Conservation (phyloP, 768 basidiomycete species). For the Coprinopsis sp. region DNA sequence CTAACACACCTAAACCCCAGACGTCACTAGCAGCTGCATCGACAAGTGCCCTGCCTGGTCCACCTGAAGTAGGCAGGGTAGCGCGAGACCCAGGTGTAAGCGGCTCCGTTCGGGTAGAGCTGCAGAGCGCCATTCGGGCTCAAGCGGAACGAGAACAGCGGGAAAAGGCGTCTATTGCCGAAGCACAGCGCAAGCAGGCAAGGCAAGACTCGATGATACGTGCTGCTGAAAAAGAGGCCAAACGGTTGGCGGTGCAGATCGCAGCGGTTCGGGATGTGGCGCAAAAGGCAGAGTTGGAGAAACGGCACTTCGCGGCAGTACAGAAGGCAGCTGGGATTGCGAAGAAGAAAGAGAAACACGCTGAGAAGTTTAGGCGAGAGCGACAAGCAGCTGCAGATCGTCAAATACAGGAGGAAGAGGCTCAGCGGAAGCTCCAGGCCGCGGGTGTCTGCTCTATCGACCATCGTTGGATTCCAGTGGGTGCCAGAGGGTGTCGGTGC, state of each 20-base stretch:
- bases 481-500: constrained; percentile 8
- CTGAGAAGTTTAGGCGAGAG: neutral
- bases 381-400: constrained; percentile 12
- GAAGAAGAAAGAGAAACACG: constrained; percentile 13
- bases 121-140: constrained; percentile 37
- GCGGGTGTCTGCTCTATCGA: constrained; percentile 45
- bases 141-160: constrained; percentile 25
- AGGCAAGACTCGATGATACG: constrained; percentile 18
- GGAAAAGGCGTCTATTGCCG: constrained; percentile 17
- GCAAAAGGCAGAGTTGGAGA: constrained; percentile 24
- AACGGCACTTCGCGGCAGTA: constrained; percentile 23
- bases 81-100: constrained; percentile 48
- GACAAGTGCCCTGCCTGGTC: too few species aligned
- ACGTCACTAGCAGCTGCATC: too few species aligned
- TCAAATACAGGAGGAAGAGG: constrained; percentile 36
- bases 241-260: constrained; percentile 3
- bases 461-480: constrained; percentile 6
- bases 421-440: constrained; percentile 34
- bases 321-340: constrained; percentile 16
- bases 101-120: constrained; percentile 46
- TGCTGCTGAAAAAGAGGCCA: constrained; percentile 14
- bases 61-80: constrained; percentile 1
- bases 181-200: constrained; percentile 14
- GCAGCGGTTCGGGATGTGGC: constrained; percentile 23
- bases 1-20: constrained; percentile 4